Base-by-base conservation (phyloP, 257 asterid species). In the Primulina eburnea region DNA sequence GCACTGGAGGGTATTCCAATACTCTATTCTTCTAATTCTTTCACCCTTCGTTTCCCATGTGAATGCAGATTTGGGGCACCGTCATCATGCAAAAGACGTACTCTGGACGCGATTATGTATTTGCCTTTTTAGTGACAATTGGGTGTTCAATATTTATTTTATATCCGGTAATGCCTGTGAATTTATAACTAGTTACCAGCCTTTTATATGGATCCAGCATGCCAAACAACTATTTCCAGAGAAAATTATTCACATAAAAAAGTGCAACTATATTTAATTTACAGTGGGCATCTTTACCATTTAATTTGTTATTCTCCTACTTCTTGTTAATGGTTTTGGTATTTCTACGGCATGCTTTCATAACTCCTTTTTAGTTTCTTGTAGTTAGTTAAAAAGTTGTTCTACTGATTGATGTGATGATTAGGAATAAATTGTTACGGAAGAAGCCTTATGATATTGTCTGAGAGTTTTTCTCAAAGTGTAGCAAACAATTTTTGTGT, bases 51-150 rank as follows among this genome's bases (percentile, higher is more conserved):
- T 68, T 61, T 75, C 79, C 60, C 20, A 74, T 53, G 70, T 80
- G 67, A 65, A 26, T 83, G 89, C 96, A 94, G 99, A 78, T 94
- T 37, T 94, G 99, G 97, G 99, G 99, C 64, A 84, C 96, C 73
- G 33, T 82, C 73, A 94, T 94, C 70, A 94, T 94, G 99, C 99
- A 91, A 82, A 94, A 94, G 85, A 94, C 78, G 87, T 91, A 94
- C 84, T 82, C 76, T 58, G 85, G 85, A 56, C 90, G 75, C 50
- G 99, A 94, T 82, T 94, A 91, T 86, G 68, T 88, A 57, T 73
- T 91, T 60, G 87, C 99, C 43, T 62, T 88, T 71, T 70, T 88
- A 37, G 97, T 94, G 71, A 94, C 96, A 8, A 63, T 91, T 78
- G 99, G 99, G 43, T 94, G 99, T 85, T 88, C 97, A 33, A 79